Base-by-base conservation (phyloP, 2,329 filamentous ascomycete genomes). In the Salinomyces thailandicus region DNA sequence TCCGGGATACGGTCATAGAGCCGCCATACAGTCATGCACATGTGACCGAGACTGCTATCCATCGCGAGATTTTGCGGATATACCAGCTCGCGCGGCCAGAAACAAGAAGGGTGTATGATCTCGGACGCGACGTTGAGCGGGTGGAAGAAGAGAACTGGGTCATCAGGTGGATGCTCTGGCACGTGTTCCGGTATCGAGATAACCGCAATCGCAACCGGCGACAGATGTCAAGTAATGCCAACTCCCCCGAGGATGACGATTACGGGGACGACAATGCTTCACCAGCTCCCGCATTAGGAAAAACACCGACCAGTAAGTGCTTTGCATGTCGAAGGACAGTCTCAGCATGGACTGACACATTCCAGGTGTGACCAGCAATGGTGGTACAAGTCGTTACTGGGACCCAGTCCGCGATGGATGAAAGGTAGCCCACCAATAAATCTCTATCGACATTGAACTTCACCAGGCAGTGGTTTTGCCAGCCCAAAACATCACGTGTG, bases 81-180 rank as follows among this genome's bases (percentile, higher is more conserved):
- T 67, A 62, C 42, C 50, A 51, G 5, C 36, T 42, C 20, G 62
- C 65, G n/a, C 55, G 58, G 5, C 47, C 48, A 1, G 51, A 60
- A 12, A 67, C 66, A 5, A 53, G 48, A 31, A 47, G 51, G 1
- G 60, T 61, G 31, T 70, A 67, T 43, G 57, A 63, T 13, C 50
- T 58, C 31, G 67, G 65, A 11, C 54, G 54, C 17, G 63, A 63
- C 36, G 51, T 47, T 13, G 61, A 61, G 33, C 57, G 56, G 7
- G 55, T 60, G 7, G 60, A 60, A 29, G 61, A 67, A 43, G 62
- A 64, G 44, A 70, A 69, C 37, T 69, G 67, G 67, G 62, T 69
- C 24, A 67, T 67, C 18, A 55, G 62, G n/a, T 70, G 67, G 67
- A 63, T 65, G 44, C 56, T 70, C 5, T 70, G 66, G 66, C 67